Evolutionary conservation across 768 basidiomycete genomes (phyloP), one percentile per base, ranked within the genome.

Genomic region (Termitomyces sp.): DNA sequence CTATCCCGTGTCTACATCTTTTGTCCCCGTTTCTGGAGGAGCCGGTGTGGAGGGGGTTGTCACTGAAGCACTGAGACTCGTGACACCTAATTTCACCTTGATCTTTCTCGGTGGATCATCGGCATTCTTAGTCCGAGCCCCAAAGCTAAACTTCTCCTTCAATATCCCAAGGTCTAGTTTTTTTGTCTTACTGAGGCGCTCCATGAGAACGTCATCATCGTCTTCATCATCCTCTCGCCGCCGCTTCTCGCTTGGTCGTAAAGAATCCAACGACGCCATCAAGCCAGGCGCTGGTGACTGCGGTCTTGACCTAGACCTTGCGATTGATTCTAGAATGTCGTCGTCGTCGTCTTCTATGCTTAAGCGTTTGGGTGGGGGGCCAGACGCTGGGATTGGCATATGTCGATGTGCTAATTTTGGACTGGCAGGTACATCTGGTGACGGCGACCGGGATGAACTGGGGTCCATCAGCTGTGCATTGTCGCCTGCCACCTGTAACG

Each of bases 1-100:
- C 70, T 77, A 90, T 60, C 88, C 88, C 43, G 81, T 87, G 67
- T 90, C 88, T 53, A 84, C 87, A 63, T 89, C 86, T 71, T 89
- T 89, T 57, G 79, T 76, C 65, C 81, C 78, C 58, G 78, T 70
- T 78, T 84, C 79, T 83, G 88, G 82, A 66, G 82, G 76, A 53
- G 74, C 66, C 12, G 75, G 70, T 5, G 71, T 68, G 11, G 73
- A 60, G 26, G 78, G 64, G n/a, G 70, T 61, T 50, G 75, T 69
- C 45, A 69, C 71, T 52, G 74, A 70, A 9, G 73, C 71, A 1
- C 35, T 40, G 49, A 76, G 63, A 19, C 73, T 75, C n/a, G 74
- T 71, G 15, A 74, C 67, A 19, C 84, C 83, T 57, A 91, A 77
- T 70, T 82, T 87, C 58, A 92, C 74, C 71, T 89, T 90, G 65